phyloP scores from a whole-genome alignment of 2,329 filamentous ascomycete species.

The Chaetomiaceae sp. region DNA sequence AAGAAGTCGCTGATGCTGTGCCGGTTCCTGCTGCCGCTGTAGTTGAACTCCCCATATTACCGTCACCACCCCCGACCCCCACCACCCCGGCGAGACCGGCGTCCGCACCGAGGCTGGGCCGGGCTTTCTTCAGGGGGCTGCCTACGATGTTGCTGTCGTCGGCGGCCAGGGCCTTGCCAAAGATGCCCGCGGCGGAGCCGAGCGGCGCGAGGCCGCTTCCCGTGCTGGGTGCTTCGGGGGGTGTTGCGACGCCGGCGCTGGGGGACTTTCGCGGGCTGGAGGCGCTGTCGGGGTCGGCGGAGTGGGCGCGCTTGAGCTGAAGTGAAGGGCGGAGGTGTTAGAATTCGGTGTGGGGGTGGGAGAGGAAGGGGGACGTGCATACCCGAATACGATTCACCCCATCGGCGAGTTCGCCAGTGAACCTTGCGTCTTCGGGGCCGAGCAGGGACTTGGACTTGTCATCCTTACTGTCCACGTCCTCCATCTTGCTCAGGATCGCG shows the following conservation, averaged over 20 bases:
- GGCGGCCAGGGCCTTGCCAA: conserved; percentile 38
- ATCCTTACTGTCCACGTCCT: conserved; percentile 59
- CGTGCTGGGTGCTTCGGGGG: conserved; percentile 30
- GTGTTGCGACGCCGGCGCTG: conserved; percentile 38
- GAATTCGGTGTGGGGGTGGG: not conserved
- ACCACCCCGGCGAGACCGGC: conserved; percentile 21
- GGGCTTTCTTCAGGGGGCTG: conserved; percentile 71
- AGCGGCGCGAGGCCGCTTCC: conserved; percentile 25
- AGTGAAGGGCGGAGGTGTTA: conserved; percentile 30
- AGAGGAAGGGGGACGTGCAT: conserved; percentile 30
- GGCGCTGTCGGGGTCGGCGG: conserved; percentile 59
- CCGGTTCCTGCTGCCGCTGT: too few relatives aligned
- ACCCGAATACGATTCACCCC: conserved; percentile 79
- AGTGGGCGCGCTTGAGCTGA: conserved; percentile 79
- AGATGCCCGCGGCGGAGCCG: conserved; percentile 32
- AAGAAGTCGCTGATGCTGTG: not conserved
- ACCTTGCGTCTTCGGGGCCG: conserved; percentile 65
- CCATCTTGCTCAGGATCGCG: conserved; percentile 59
- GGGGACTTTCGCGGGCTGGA: conserved; percentile 43
- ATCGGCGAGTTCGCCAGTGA: conserved; percentile 70
- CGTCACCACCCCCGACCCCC: too few relatives aligned
- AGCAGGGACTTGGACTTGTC: conserved; percentile 46
- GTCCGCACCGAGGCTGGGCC: conserved; percentile 51
- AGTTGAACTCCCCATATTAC: not conserved
- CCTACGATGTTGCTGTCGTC: conserved; percentile 49